These are phyloP conservation scores for Vanrija humicola DNA, from an alignment of 1,284 basidiomycete species.

Conservation along the genomic window DNA sequence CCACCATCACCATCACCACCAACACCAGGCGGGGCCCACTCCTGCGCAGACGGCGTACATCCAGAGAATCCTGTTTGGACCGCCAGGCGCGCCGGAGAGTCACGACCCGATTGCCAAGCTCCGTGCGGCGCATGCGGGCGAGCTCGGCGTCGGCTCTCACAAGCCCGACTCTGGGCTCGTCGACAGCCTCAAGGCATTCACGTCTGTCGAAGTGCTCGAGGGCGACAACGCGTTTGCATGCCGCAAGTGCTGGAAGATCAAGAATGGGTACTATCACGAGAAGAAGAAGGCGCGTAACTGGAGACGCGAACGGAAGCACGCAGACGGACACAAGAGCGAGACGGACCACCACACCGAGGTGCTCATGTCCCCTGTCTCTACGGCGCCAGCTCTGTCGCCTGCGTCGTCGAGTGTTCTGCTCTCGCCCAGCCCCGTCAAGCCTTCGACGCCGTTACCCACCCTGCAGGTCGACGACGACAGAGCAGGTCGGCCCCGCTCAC, in stretches of 20 bases:
- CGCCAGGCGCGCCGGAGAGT: slow-evolving; percentile 14
- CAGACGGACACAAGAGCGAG: too few species aligned
- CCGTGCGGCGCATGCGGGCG: slow-evolving; percentile 31
- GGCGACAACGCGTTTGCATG: slow-evolving; percentile 93
- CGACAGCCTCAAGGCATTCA: slow-evolving; percentile 74
- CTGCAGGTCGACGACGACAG: background rate
- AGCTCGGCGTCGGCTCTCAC: slow-evolving; percentile 4
- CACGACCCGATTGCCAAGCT: slow-evolving; percentile 42
- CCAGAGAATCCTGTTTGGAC: slow-evolving; percentile 43
- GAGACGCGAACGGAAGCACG: too few species aligned
- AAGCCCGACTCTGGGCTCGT: slow-evolving; percentile 46
- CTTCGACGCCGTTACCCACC: too few species aligned
- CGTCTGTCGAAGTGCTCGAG: slow-evolving; percentile 81
- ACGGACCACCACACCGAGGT: too few species aligned
- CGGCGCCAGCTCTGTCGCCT: background rate
- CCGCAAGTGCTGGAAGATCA: slow-evolving; percentile 79
- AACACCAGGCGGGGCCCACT: slow-evolving; percentile 35
- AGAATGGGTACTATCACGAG: slow-evolving; percentile 34
- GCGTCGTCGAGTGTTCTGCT: slow-evolving; percentile 9
- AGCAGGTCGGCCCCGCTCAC: background rate
- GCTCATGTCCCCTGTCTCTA: too few species aligned
- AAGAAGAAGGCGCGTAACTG: slow-evolving; percentile 9
- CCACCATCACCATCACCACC: slow-evolving; percentile 4
- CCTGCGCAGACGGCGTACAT: slow-evolving; percentile 50
- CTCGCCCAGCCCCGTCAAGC: too few species aligned